phyloP scores from a whole-genome alignment of 768 basidiomycete genomes.

The Collybia sp. region DNA sequence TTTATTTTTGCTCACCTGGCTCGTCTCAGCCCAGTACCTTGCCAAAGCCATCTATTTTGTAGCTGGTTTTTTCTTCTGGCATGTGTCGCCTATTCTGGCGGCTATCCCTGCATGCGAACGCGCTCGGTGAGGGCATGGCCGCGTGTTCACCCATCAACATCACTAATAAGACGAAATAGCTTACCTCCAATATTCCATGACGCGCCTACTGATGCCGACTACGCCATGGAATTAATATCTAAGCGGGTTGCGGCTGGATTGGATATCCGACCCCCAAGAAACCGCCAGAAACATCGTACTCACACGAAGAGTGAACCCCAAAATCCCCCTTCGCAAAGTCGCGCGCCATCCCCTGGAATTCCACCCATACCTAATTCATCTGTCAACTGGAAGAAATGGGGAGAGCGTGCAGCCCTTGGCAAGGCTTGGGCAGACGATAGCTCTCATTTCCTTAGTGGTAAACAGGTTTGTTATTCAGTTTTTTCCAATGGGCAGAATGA shows the following conservation, averaged over 20 bases:
- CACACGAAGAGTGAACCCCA: background rate
- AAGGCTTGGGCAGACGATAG: constrained; percentile 39
- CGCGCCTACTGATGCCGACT: constrained; percentile 64
- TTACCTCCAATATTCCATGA: constrained; percentile 42
- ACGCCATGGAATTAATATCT: constrained; percentile 67
- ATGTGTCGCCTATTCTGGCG: constrained; percentile 49
- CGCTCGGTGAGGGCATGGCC: constrained; percentile 31
- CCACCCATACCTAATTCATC: background rate
- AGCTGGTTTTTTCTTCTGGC: constrained; percentile 59
- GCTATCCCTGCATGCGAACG: constrained; percentile 43
- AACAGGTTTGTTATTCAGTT: constrained; percentile 18
- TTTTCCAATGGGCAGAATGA: too few relatives aligned
- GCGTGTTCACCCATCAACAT: too few relatives aligned
- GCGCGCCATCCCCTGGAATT: background rate
- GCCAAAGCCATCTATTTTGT: constrained; percentile 41
- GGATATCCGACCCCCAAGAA: constrained; percentile 31
- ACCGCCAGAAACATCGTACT: constrained; percentile 7
- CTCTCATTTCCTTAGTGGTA: constrained; percentile 30
- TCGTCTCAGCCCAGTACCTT: constrained; percentile 47
- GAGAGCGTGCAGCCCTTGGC: constrained; percentile 37
- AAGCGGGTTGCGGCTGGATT: constrained; percentile 53
- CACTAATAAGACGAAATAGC: constrained; percentile 18
- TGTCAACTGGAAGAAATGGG: constrained; percentile 57
- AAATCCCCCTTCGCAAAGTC: background rate
- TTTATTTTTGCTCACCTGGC: constrained; percentile 31